Base-by-base conservation (phyloP, 169 alveolate species). In the Cryptosporidium andersoni region DNA sequence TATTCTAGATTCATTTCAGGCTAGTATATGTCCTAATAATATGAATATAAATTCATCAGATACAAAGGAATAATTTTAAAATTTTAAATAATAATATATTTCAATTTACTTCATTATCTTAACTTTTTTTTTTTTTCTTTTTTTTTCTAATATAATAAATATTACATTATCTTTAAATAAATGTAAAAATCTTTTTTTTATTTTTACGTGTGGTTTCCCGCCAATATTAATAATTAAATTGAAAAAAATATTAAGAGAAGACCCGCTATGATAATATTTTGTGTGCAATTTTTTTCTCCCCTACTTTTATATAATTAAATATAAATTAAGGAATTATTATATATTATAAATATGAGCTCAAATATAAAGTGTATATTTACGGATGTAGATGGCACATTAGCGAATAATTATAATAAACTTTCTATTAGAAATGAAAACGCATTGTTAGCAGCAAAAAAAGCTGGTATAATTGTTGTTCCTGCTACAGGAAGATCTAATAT, bases 401-500 rank as follows among this genome's bases (percentile, higher is more conserved):
- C 85, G 4, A 36, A 74, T 74, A 56, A 62, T 25, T 49, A 49
- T 11, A 74, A 74, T 49, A 66, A 58, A 43, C 45, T 74, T 3
- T 74, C 85, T 12, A 11, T 74, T 37, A 58, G 14, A n/a, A 74
- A 74, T 58, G 85, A 66, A 42, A 74, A 34, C n/a, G 60, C 85
- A 9, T 58, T 74, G 3, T 47, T 68, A n/a, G 67, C 74, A n/a
- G 34, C 60, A 36, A 74, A 58, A 68, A 68, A 74, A 4, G 55
- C 85, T 37, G 74, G 60, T 58, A 74, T 74, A 45, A 25, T 74
- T 9, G 3, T 74, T 11, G 85, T 74, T 9, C 85, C 85, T 3
- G 85, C 85, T 45, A 74, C 85, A 36, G 85, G 85, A 3, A 66
- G 85, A 25, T 74, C 85, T 25, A 58, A 56, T 48, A 62, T 74